Base-by-base conservation (phyloP, 2,329 filamentous ascomycete species). In the Thielaviopsis musarum region DNA sequence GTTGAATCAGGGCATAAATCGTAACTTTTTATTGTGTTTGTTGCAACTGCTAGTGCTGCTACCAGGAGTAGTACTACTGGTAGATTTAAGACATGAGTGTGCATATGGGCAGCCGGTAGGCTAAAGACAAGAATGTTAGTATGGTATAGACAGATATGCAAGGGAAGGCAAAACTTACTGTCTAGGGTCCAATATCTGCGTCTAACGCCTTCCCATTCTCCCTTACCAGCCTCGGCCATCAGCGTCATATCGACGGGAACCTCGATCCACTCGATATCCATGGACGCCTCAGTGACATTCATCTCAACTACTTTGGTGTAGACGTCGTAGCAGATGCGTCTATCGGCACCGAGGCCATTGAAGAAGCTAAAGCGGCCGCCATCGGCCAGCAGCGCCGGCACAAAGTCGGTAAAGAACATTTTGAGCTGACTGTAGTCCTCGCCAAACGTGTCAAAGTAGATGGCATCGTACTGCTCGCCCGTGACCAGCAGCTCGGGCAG, bases 371-470 rank as follows among this genome's bases (percentile, higher is more conserved):
- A 95, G 9, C 84, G 79, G 62, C 91, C 87, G 3, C 79, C 72
- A 22, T 78, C 75, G 64, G 87, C 84, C 53, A 98, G 74, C 58
- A 97, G 71, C 0, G 82, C 85, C 34, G 93, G 88, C 12, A 97
- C 84, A 65, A 86, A 83, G 69, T 97, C 93, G 2, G 80, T 85
- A 69, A 97, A 95, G 74, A 97, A 96, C 62, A 83, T 77, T 54
- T 85, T 85, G 28, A 97, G 81, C 69, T 91, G 87, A 1, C 77
- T 76, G 71, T 97, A 98, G 64, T 93, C 88, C 72, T 98, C 93
- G 6, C 90, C 93, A 70, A 97, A 97, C 0, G 93, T 98, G 69
- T 98, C 93, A 67, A 96, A 97, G 74, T 97, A 98, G 65, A 98
- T 88, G 28, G 85, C 88, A 68, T 95, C 88, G 67, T 91, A 91